Conservation (phyloP, 176 grass and related monocot species). For the Zea luxurians region DNA sequence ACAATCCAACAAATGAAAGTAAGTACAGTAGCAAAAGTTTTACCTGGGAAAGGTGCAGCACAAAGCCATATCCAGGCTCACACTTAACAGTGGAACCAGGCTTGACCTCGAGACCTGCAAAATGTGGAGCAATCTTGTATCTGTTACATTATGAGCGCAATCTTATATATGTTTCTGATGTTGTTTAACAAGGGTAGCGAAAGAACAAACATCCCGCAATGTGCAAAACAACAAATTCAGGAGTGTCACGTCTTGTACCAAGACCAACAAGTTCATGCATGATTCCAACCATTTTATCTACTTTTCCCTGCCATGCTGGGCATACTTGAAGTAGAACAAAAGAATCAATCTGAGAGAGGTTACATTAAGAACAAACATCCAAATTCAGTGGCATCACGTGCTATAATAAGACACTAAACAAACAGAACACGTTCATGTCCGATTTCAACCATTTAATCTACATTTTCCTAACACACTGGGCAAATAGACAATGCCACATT, state of each 20-base stretch:
- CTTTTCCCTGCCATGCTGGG: not conserved
- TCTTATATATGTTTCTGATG: not conserved
- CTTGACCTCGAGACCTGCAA: slow-evolving; percentile 80
- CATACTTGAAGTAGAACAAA: not conserved
- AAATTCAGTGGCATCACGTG: not conserved
- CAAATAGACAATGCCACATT: not conserved
- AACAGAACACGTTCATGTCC: not conserved
- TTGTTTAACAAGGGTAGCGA: not conserved
- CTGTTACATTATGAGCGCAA: no score
- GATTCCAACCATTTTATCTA: not conserved
- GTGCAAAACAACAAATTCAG: not conserved
- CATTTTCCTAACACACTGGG: not conserved
- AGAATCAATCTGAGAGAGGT: not conserved
- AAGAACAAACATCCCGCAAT: not conserved
- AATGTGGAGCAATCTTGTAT: not conserved
- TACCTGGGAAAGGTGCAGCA: slow-evolving; percentile 88
- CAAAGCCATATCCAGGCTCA: slow-evolving; percentile 55
- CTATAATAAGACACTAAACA: not conserved
- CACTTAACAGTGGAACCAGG: slow-evolving; percentile 62
- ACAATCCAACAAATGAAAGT: not conserved
- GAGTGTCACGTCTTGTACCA: not conserved
- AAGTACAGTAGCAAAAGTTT: not conserved
- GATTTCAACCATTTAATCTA: no score
- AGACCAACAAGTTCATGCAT: not conserved
- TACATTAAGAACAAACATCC: not conserved